Conservation (phyloP, 345 rosid species). For the Cardamine chenopodiifolia region DNA sequence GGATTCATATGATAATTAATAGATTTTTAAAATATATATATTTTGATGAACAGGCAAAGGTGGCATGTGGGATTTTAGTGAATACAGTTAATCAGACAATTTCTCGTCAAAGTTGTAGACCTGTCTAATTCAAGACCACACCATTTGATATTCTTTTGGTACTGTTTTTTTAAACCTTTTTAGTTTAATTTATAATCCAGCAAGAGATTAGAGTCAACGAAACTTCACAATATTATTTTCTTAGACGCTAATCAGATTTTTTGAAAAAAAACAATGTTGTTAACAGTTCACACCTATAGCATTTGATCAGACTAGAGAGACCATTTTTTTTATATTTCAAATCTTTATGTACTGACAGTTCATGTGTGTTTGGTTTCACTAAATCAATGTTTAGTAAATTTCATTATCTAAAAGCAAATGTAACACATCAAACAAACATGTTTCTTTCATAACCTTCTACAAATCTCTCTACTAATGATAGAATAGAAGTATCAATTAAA, state of each 20-base stretch:
- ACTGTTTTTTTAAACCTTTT: not conserved
- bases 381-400: not conserved
- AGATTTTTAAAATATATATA: no score
- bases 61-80: slow-evolving; percentile 39
- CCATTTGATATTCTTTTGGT: not conserved
- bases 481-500: slow-evolving; percentile 12
- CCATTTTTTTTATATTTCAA: not conserved
- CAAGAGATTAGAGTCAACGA: not conserved
- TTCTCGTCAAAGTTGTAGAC: slow-evolving; percentile 44
- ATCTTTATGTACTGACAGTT: no score
- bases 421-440: not conserved
- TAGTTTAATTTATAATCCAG: not conserved
- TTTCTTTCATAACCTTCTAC: not conserved
- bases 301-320: not conserved
- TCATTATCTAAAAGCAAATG: not conserved
- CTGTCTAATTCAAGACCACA: slow-evolving; percentile 26
- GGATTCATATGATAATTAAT: not conserved
- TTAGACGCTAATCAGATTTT: not conserved
- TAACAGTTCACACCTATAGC: not conserved
- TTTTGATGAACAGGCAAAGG: slow-evolving; percentile 40
- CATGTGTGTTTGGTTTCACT: not conserved
- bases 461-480: not conserved
- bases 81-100: slow-evolving; percentile 44
- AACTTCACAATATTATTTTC: not conserved
- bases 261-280: not conserved